A percentile compares a stretch with the other conserved stretches of the same genome.
phyloP scores from a whole-genome alignment of 768 basidiomycete genomes.

The Clitopilus hobsonii region DNA sequence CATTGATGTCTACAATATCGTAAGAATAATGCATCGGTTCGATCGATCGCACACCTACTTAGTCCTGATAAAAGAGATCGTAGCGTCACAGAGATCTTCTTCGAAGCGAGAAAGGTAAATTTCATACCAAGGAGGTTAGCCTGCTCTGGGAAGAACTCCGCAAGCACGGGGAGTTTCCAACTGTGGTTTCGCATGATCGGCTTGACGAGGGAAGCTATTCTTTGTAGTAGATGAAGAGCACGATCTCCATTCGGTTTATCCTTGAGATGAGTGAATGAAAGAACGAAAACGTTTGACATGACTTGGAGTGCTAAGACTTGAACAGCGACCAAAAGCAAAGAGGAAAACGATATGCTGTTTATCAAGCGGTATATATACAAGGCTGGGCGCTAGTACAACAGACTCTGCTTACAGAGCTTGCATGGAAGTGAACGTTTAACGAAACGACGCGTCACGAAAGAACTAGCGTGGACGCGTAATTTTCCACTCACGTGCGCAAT shows the following conservation, averaged over 20 bases:
- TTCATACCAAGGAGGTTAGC: constrained; percentile 67
- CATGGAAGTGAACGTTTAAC: not conserved
- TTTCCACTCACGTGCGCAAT: constrained; percentile 5
- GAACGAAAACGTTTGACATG: constrained; percentile 58
- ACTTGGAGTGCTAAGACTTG: not conserved
- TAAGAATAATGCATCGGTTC: no score
- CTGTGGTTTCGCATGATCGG: constrained; percentile 87
- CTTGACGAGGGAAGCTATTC: constrained; percentile 76
- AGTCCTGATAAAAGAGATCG: no score
- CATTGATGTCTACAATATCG: constrained; percentile 58
- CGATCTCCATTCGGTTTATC: constrained; percentile 60
- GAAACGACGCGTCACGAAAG: not conserved
- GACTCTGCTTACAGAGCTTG: not conserved
- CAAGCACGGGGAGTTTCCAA: constrained; percentile 76
- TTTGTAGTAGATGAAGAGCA: constrained; percentile 64
- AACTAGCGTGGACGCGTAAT: constrained; percentile 6
- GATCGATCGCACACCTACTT: no score
- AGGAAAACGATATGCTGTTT: no score
- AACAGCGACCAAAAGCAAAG: no score
- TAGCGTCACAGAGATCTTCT: no score
- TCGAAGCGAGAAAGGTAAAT: not conserved
- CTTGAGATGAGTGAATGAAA: constrained; percentile 69
- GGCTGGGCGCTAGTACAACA: not conserved
- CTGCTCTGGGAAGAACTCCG: constrained; percentile 84
- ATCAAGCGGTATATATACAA: not conserved